Evolutionary conservation across 164 flowering plant genomes (phyloP).

Genomic region (Saururus chinensis): DNA sequence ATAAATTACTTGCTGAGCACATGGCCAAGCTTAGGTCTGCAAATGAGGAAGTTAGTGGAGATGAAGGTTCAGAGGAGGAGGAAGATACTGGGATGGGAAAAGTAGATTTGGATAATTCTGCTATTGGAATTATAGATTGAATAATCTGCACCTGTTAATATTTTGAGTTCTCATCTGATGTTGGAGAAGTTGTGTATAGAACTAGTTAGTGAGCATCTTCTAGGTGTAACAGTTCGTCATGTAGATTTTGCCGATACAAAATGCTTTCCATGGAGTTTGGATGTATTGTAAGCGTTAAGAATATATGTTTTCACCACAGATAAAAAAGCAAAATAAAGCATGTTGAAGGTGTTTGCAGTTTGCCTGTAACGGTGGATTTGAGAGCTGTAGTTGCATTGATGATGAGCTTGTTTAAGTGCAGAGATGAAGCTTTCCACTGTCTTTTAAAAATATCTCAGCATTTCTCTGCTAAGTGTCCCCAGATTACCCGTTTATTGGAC

Average conservation of each 20-base stretch:
- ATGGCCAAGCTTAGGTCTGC: constrained; percentile 52
- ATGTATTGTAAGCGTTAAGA: too few species aligned
- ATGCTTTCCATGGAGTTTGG: not conserved
- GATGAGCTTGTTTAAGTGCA: too few species aligned
- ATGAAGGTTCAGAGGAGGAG: constrained; percentile 78
- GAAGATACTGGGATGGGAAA: constrained; percentile 95
- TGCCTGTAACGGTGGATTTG: too few species aligned
- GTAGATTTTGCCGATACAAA: constrained; percentile 6
- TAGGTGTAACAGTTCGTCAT: not conserved
- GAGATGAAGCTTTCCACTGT: too few species aligned
- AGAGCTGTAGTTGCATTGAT: too few species aligned
- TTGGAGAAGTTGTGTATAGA: constrained; percentile 9
- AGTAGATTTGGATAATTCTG: constrained; percentile 52
- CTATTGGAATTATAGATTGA: constrained; percentile 28
- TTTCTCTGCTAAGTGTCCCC: too few species aligned
- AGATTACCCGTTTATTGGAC: too few species aligned
- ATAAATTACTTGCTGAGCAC: constrained; percentile 66
- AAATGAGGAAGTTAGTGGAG: constrained; percentile 73
- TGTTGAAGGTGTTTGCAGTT: too few species aligned
- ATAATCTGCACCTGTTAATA: not conserved
- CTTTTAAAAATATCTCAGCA: too few species aligned
- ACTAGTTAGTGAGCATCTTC: not conserved
- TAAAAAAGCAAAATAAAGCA: too few species aligned
- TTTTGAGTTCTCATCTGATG: not conserved
- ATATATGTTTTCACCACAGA: too few species aligned